phyloP scores from a whole-genome alignment of 202 grass and related monocot genomes.

The Dendrocalamus latiflorus region DNA sequence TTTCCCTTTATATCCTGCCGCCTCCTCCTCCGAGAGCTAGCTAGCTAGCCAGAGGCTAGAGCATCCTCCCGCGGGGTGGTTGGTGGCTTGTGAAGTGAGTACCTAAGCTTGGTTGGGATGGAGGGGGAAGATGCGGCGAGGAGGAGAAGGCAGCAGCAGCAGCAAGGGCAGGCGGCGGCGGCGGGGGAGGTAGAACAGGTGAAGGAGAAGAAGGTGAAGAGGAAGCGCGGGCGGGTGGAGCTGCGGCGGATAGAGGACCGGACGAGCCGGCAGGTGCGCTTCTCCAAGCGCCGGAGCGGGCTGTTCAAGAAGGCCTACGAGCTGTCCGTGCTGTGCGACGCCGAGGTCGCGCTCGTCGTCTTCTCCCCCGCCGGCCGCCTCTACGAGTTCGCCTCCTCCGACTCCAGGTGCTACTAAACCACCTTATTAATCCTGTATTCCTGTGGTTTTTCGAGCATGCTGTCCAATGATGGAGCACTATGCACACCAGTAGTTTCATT shows the following conservation, averaged over 20 bases:
- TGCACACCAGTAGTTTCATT: too few relatives aligned
- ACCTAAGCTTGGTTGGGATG: not conserved
- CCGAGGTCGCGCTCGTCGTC: conserved; percentile 21
- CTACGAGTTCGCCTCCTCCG: conserved; percentile 35
- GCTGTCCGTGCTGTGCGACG: conserved; percentile 19
- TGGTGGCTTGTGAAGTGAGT: too few relatives aligned
- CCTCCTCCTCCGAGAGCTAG: not conserved
- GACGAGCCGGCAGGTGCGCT: conserved; percentile 41
- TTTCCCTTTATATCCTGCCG: not conserved
- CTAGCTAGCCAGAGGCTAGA: not conserved
- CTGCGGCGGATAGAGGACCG: conserved; percentile 45
- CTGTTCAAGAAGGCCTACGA: conserved; percentile 48
- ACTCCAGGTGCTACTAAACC: conserved; percentile 30
- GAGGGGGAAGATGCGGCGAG: not conserved
- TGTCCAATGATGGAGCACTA: too few relatives aligned
- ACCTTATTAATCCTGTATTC: too few relatives aligned
- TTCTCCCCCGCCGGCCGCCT: conserved; percentile 49
- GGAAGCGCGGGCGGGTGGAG: conserved; percentile 36
- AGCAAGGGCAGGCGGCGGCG: too few relatives aligned
- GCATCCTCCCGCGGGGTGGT: too few relatives aligned
- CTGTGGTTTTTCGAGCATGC: too few relatives aligned
- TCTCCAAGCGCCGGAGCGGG: conserved; percentile 44
- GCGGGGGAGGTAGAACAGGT: not conserved
- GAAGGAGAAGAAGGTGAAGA: not conserved
- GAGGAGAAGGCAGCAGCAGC: not conserved